phyloP scores from a whole-genome alignment of 2,329 filamentous ascomycete genomes.

The Harringtonia aguacate region DNA sequence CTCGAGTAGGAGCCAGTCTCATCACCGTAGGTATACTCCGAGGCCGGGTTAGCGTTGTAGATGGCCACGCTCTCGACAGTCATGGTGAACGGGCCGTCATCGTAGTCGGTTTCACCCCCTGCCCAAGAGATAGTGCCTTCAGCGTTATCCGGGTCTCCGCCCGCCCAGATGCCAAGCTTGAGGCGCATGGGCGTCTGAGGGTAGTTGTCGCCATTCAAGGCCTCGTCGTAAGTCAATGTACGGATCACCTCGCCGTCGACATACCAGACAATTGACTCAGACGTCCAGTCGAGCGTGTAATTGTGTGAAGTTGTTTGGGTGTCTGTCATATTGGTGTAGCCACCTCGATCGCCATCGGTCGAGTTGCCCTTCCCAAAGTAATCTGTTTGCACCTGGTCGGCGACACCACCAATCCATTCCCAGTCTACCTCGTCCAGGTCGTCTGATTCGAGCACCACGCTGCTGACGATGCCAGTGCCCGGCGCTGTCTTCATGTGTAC shows the following conservation, averaged over 20 bases:
- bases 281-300: constrained; percentile 48
- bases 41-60: constrained; percentile 6
- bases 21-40: constrained; percentile 7
- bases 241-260: constrained; percentile 46
- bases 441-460: constrained; percentile 38
- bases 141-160: constrained; percentile 12
- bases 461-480: constrained; percentile 37
- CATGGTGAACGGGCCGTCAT: constrained; percentile 7
- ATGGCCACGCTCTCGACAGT: constrained; percentile 8
- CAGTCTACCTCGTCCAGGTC: constrained; percentile 41
- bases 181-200: constrained; percentile 48
- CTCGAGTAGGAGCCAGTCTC: constrained; percentile 5
- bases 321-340: constrained; percentile 28
- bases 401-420: constrained; percentile 77
- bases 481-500: constrained; percentile 33
- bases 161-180: constrained; percentile 33
- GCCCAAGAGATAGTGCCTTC: constrained; percentile 10
- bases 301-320: constrained; percentile 39
- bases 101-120: constrained; percentile 9
- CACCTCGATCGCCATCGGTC: constrained; percentile 55
- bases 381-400: constrained; percentile 71
- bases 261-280: constrained; percentile 36
- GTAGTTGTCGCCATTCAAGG: constrained; percentile 32
- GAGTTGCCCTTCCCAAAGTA: constrained; percentile 71
- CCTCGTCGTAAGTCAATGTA: constrained; percentile 35